Evolutionary conservation across 129 eudicot genomes (phyloP).

Genomic region (Ambrosia artemisiifolia): DNA sequence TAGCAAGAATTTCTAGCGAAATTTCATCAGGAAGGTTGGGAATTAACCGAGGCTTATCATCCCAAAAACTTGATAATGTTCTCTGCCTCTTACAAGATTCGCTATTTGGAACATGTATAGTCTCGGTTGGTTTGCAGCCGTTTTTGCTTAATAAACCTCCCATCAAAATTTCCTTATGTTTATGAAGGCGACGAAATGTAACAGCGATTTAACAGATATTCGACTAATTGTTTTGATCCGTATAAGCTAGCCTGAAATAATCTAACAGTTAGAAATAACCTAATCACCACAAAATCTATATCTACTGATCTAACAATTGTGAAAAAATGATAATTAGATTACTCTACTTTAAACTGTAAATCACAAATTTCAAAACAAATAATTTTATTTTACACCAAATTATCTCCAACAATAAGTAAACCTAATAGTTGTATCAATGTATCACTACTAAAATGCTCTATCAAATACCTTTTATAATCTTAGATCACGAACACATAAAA

Average conservation of each 20-base stretch:
- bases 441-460: neutral
- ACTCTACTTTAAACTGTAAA: neutral
- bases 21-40: constrained; percentile 96
- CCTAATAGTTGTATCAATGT: neutral
- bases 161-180: constrained; percentile 31
- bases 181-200: neutral
- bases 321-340: neutral
- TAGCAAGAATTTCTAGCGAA: constrained; percentile 82
- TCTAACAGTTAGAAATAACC: neutral
- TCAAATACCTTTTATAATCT: neutral
- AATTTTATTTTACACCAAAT: no score
- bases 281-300: neutral
- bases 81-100: constrained; percentile 76
- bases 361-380: neutral
- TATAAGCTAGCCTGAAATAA: constrained; percentile 17
- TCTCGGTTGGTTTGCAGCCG: constrained; percentile 25
- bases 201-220: neutral
- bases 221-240: neutral
- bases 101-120: constrained; percentile 29
- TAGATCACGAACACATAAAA: neutral
- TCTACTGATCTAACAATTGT: neutral
- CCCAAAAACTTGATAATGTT: constrained; percentile 58
- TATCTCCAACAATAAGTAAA: neutral
- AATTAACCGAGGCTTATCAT: constrained; percentile 66
- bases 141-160: constrained; percentile 64